These are phyloP conservation scores for Achaetomium macrosporum DNA, from an alignment of 2,329 filamentous ascomycete genomes.

Conservation along the genomic window DNA sequence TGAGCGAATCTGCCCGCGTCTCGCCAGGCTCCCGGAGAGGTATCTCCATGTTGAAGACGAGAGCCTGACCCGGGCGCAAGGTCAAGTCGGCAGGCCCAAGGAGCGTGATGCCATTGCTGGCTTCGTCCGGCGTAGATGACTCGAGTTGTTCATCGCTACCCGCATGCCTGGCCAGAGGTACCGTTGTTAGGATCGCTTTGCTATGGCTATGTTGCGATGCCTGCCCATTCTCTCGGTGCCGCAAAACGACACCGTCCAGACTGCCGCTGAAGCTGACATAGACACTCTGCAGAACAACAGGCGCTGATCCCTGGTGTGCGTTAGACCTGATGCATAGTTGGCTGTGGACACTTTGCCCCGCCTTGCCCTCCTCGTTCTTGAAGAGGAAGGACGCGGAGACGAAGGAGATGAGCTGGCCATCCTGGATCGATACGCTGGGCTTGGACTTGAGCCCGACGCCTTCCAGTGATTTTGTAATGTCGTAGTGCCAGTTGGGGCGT, in stretches of 20 bases:
- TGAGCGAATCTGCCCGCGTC: conserved; percentile 58
- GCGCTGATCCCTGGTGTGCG: conserved; percentile 46
- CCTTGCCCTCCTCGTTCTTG: conserved; percentile 51
- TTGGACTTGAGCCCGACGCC: conserved; percentile 40
- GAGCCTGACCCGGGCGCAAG: conserved; percentile 60
- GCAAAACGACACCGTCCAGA: conserved; percentile 49
- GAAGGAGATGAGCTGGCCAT: conserved; percentile 33
- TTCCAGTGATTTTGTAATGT: conserved; percentile 52
- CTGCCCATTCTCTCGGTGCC: conserved; percentile 32
- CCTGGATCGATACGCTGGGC: conserved; percentile 46
- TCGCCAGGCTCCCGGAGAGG: conserved; percentile 78
- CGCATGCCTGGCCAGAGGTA: conserved; percentile 25
- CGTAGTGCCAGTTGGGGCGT: conserved; percentile 54
- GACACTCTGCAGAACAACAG: conserved; percentile 47
- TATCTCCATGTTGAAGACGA: conserved; percentile 65
- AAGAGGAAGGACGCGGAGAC: conserved; percentile 47
- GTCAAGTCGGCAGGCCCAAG: conserved; percentile 56
- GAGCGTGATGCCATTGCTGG: conserved; percentile 14
- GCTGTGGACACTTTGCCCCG: conserved; percentile 52
- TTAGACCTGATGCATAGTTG: conserved; percentile 55
- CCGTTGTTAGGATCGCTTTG: conserved; percentile 23
- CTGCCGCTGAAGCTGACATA: conserved; percentile 52
- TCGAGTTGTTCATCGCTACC: conserved; percentile 25
- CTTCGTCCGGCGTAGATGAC: conserved; percentile 25
- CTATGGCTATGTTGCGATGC: conserved; percentile 15